Conservation (phyloP, 176 grass and related monocot species). For the Phragmites australis region DNA sequence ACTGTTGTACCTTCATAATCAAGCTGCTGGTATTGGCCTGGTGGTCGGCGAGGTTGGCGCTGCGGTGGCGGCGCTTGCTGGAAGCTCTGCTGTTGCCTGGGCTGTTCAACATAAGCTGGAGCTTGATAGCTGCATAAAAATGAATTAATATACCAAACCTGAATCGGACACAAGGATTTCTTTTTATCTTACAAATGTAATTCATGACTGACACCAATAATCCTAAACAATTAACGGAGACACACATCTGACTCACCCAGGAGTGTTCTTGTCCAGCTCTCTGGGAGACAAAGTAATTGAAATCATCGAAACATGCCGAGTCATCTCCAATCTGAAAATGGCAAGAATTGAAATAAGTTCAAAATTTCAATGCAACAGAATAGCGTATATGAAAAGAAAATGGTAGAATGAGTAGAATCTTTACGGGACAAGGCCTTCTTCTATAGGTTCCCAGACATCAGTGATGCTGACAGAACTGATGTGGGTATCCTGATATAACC, state of each 20-base stretch:
- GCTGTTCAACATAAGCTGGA: constrained; percentile 55
- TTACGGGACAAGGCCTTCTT: constrained; percentile 97
- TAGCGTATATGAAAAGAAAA: background rate
- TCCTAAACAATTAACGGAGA: background rate
- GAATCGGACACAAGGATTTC: background rate
- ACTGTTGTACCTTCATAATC: constrained; percentile 59
- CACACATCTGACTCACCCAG: constrained; percentile 58
- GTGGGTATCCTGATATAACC: constrained; percentile 73
- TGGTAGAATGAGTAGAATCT: constrained; percentile 24
- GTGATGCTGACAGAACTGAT: constrained; percentile 96
- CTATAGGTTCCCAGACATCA: constrained; percentile 97
- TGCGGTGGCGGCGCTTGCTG: constrained; percentile 48
- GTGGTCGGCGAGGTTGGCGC: constrained; percentile 51
- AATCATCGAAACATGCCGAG: constrained; percentile 92
- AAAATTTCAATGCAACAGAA: background rate
- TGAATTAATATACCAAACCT: constrained; percentile 9
- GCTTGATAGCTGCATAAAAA: constrained; percentile 72
- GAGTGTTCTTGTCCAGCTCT: constrained; percentile 68
- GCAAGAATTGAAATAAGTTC: constrained; percentile 17
- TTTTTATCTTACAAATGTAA: background rate
- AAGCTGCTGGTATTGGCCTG: constrained; percentile 30
- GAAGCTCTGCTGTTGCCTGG: constrained; percentile 59
- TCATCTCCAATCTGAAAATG: constrained; percentile 71
- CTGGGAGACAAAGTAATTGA: constrained; percentile 79
- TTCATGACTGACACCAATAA: background rate